Evolutionary conservation across 2,329 filamentous ascomycete genomes (phyloP).

Genomic region (Microdochium bolleyi): DNA sequence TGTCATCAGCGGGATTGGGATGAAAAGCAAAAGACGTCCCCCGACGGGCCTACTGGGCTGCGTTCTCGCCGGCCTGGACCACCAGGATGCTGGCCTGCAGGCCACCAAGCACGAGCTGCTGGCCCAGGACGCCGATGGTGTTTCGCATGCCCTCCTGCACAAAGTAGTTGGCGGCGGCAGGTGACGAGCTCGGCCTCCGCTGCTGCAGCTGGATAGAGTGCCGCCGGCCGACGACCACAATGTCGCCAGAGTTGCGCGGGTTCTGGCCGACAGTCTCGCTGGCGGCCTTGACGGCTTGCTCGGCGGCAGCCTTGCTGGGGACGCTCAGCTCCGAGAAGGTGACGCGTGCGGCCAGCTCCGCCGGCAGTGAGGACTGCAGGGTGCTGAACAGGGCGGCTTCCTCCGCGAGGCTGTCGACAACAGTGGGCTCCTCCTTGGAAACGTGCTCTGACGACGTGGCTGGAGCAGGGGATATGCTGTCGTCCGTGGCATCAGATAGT

Average conservation of each 20-base stretch:
- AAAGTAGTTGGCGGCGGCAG: constrained; percentile 7
- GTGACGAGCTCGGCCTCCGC: neutral
- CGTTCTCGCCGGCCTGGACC: constrained; percentile 46
- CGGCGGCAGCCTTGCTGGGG: constrained; percentile 27
- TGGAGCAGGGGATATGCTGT: constrained; percentile 11
- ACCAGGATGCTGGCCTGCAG: constrained; percentile 63
- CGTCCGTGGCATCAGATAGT: constrained; percentile 9
- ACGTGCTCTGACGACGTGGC: constrained; percentile 3
- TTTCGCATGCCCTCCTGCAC: constrained; percentile 31
- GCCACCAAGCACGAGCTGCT: constrained; percentile 48
- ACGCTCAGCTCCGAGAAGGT: constrained; percentile 42
- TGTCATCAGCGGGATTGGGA: neutral
- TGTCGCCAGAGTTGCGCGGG: constrained; percentile 59
- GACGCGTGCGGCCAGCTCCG: constrained; percentile 23
- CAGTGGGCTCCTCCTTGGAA: constrained; percentile 13
- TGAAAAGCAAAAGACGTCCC: neutral
- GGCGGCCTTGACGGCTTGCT: constrained; percentile 43
- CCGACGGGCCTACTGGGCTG: neutral
- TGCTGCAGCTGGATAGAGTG: constrained; percentile 21
- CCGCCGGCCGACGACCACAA: constrained; percentile 58
- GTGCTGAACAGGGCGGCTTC: constrained; percentile 25
- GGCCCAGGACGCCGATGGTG: constrained; percentile 52
- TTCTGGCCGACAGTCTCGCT: constrained; percentile 51
- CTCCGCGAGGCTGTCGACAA: constrained; percentile 22
- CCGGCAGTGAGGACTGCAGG: constrained; percentile 22